Evolutionary conservation across 371 early-diverging fungal species (phyloP), one percentile per base, ranked within the genome.

Genomic region (Rhizopus delemar): DNA sequence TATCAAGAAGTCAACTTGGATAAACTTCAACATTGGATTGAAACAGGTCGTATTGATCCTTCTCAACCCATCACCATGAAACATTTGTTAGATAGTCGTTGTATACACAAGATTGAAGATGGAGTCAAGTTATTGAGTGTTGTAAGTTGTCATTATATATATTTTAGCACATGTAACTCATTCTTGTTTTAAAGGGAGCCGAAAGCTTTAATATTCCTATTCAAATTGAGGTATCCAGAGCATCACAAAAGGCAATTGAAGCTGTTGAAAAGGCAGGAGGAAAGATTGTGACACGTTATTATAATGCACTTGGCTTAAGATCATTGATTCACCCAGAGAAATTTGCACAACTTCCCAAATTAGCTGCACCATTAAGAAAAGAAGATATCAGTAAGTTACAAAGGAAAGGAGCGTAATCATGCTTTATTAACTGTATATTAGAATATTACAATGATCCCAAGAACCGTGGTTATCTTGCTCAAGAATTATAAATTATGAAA

Each of bases 1-100:
- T 88, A 84, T 59, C 86, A 87, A 67, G 83, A 86, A 52, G 68
- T 96, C 63, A 90, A 91, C 61, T 75, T 97, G 68, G 96, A 96
- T 76, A 83, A 87, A 41, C 73, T 98, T 65, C 95, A 96, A 75
- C 89, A 91, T 72, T 95, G 93, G 91, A 90, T 97, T 59, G 87
- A 90, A 57, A 81, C 77, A 0, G 94, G 95, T 12, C 85, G 97
- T 33, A 69, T 98, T 48, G 94, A 97, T 68, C 75, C 93, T 5
- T 69, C 82, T 8, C 83, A 91, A 60, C 75, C 87, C 3, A 94
- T 98, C 57, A 94, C 95, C 29, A 87, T 96, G 81, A 86, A 87
- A 61, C 81, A 90, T 33, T 85, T 97, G 31, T 73, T 87, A 55
- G 85, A 88, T 52, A 75, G 90, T 22, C 86, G 91, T 41, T 82